Base-by-base conservation (phyloP, 306 rosid genomes). In the Albizia julibrissin region DNA sequence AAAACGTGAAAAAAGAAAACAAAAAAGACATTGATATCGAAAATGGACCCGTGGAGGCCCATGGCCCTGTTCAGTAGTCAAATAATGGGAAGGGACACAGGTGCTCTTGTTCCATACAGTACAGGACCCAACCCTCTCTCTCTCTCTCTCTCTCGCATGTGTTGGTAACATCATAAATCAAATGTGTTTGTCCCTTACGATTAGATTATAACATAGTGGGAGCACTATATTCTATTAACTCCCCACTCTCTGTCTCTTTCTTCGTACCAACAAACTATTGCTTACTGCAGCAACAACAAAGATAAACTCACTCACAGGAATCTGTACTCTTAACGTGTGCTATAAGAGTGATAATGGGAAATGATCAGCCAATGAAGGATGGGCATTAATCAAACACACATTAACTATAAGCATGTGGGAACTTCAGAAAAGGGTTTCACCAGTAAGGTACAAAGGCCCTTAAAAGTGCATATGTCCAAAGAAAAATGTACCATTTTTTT, bases 401-500 rank as follows among this genome's bases (percentile, higher is more conserved):
- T 10, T 66, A 47, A 44, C n/a, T 77, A 39, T 46, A 26, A 31
- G 40, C 40, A 27, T 72, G 40, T 44, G 59, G 59, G n/a, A 24
- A 10, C 72, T 22, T 58, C 14, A 19, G 62, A 19, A 16, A 7
- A 43, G n/a, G 59, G 21, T 16, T 1, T n/a, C 21, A n/a, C 74
- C 54, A n/a, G 34, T 69, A n/a, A 14, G 8, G 34, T 43, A 71
- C 37, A 29, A 19, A 27, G 8, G n/a, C 72, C 33, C 44, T 26
- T 11, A 7, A 62, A 42, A 29, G 44, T 37, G 72, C 61, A 16
- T 42, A 15, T 7, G 50, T 78, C 74, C 74, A 78, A 74, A 78
- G 24, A 66, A 27, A 29, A 27, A 29, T 19, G 81, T 33, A 27
- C 75, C 24, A 31, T 39, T 75, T 9, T 76, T 12, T 15, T 0